Conservation (phyloP, 495 filamentous ascomycete genomes). For the Friedmanniomyces simplex region DNA sequence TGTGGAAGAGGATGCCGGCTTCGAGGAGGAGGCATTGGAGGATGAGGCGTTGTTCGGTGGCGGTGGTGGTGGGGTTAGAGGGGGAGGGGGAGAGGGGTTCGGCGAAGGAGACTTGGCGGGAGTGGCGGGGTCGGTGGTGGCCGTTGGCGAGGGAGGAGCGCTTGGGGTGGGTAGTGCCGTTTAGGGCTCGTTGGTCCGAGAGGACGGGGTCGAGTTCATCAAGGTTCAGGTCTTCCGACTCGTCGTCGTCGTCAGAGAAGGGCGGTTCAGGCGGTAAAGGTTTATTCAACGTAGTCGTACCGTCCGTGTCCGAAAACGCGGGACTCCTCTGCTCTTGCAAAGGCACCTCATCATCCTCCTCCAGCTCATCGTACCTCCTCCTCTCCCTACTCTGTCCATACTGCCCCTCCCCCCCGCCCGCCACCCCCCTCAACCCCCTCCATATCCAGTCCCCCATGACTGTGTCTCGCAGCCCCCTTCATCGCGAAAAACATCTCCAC, state of each 20-base stretch:
- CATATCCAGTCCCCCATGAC: slow-evolving; percentile 15
- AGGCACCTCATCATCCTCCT: slow-evolving; percentile 2
- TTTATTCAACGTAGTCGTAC: slow-evolving; percentile 8
- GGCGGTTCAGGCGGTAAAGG: slow-evolving; percentile 17
- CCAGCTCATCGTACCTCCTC: not conserved
- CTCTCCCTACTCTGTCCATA: slow-evolving; percentile 13
- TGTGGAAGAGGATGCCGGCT: slow-evolving; percentile 45
- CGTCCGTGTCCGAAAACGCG: slow-evolving; percentile 5
- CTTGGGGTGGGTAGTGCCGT: slow-evolving; percentile 1
- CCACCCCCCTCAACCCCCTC: slow-evolving; percentile 7
- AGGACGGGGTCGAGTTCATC: slow-evolving; percentile 26
- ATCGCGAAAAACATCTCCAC: slow-evolving; percentile 39
- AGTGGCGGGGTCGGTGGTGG: not conserved
- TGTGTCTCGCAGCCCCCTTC: slow-evolving; percentile 30
- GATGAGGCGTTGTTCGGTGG: slow-evolving; percentile 27
- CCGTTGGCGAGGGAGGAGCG: slow-evolving; percentile 14
- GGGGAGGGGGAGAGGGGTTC: not conserved
- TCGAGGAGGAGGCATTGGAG: slow-evolving; percentile 37
- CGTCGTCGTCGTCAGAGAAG: slow-evolving; percentile 22
- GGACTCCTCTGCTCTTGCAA: not conserved
- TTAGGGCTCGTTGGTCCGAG: slow-evolving; percentile 11
- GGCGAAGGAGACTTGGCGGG: slow-evolving; percentile 17
- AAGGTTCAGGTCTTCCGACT: slow-evolving; percentile 23
- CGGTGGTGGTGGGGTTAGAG: not conserved
- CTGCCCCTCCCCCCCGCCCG: not conserved